Conservation (phyloP, 139 green algal species). For the Chlamydomonas sp. region DNA sequence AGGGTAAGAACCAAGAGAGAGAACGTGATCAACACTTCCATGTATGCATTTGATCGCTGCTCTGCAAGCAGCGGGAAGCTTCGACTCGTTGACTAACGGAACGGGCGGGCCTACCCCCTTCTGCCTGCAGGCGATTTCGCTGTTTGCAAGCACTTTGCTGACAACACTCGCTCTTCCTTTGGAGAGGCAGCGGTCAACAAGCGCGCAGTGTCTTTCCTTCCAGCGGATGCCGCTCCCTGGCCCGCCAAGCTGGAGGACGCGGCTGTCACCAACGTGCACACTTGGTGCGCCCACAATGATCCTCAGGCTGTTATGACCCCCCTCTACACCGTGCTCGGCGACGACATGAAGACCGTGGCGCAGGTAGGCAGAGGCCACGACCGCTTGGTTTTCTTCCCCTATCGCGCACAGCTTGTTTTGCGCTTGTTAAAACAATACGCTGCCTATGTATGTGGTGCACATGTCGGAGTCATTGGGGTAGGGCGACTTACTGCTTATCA, state of each 20-base stretch:
- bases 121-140: neutral
- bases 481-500: no score
- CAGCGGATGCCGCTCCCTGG: neutral
- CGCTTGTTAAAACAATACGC: no score
- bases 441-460: no score
- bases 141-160: neutral
- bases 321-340: neutral
- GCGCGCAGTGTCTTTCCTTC: neutral
- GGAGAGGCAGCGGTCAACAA: neutral
- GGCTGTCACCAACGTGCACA: neutral
- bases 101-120: neutral
- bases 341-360: neutral
- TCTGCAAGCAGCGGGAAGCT: no score
- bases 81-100: no score
- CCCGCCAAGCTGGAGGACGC: neutral
- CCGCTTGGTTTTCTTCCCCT: no score
- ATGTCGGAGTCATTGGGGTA: no score
- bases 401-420: no score
- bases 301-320: neutral
- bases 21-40: no score
- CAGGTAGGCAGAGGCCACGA: neutral
- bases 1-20: neutral
- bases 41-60: no score
- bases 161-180: neutral
- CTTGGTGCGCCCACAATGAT: slow-evolving; percentile 15